Base-by-base conservation (phyloP, 345 rosid genomes). In the Populus nigra region DNA sequence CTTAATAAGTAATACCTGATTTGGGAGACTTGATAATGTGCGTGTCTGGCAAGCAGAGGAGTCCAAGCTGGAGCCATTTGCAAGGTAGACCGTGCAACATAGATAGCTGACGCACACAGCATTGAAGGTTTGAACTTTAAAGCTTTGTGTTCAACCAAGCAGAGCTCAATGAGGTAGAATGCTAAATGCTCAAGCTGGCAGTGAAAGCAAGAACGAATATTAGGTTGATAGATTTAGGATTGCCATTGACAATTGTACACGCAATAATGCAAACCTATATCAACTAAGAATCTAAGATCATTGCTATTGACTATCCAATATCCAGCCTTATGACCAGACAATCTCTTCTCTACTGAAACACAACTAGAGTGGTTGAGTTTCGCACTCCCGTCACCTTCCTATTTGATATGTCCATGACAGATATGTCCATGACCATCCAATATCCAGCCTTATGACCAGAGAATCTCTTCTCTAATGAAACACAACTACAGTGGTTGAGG, bases 91-190 rank as follows among this genome's bases (percentile, higher is more conserved):
- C 97, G 87, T 53, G 99, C 93, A 68, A 96, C 86, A 67, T 87
- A 93, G 72, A 96, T 81, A 43, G 96, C 96, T 18, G 99, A 89
- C 75, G 99, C 99, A 83, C 99, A 92, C 72, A 96, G 85, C 86
- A 96, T 38, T 1, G 98, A 93, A 0, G 96, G 83, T 82, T 93
- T 96, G 88, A 78, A 96, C 82, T 86, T 85, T 76, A 93, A 82
- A 61, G 95, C 96, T 87, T 93, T 88, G 29, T 92, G 87, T 82
- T 93, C 90, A 53, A 96, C 92, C 90, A 96, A 80, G 82, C 91
- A 86, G 82, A 96, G 79, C 88, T 93, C 99, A 4, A 90, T 82
- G 47, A 96, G 93, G 90, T 90, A 96, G 83, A 91, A 93, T 15
- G 97, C 88, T 59, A 96, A 85, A 84, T 92, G 93, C 80, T 92